Conservation (phyloP, 2,329 filamentous ascomycete genomes). For the Camillea tinctor region DNA sequence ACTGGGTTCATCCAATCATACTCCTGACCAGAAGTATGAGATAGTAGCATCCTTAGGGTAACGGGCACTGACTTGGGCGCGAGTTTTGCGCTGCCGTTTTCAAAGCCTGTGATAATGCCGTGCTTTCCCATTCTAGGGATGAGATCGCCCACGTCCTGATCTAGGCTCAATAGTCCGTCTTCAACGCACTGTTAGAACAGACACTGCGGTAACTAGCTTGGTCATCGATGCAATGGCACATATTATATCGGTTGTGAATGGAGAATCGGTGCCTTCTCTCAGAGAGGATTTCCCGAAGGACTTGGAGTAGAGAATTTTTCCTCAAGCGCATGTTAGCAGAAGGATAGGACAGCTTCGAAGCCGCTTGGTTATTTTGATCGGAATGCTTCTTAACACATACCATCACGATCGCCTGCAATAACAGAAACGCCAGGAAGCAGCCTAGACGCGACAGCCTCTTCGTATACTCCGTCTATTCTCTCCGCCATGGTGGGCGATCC, state of each 20-base stretch:
- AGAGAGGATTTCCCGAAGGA: slow-evolving; percentile 23
- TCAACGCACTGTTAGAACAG: slow-evolving; percentile 56
- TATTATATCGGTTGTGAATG: slow-evolving; percentile 24
- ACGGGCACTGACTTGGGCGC: slow-evolving; percentile 37
- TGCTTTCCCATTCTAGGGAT: slow-evolving; percentile 49
- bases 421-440: slow-evolving; percentile 21
- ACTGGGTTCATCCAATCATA: slow-evolving; percentile 43
- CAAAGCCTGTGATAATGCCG: slow-evolving; percentile 47
- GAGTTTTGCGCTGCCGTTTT: slow-evolving; percentile 38
- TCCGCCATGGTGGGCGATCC: too few species aligned
- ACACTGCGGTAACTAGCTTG: slow-evolving; percentile 50
- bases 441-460: slow-evolving; percentile 19
- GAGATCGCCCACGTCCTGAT: slow-evolving; percentile 43
- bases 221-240: slow-evolving; percentile 30
- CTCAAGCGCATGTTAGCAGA: slow-evolving; percentile 11
- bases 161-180: slow-evolving; percentile 45
- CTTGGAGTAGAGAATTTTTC: slow-evolving; percentile 22
- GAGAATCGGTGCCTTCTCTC: slow-evolving; percentile 19
- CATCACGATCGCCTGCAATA: slow-evolving; percentile 22
- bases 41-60: slow-evolving; percentile 50
- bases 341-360: not conserved
- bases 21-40: slow-evolving; percentile 47
- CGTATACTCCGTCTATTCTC: slow-evolving; percentile 15
- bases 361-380: not conserved
- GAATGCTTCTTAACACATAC: slow-evolving; percentile 4